Evolutionary conservation across 306 rosid species (phyloP), one percentile per base, ranked within the genome.

Genomic region (Begonia peltatifolia): DNA sequence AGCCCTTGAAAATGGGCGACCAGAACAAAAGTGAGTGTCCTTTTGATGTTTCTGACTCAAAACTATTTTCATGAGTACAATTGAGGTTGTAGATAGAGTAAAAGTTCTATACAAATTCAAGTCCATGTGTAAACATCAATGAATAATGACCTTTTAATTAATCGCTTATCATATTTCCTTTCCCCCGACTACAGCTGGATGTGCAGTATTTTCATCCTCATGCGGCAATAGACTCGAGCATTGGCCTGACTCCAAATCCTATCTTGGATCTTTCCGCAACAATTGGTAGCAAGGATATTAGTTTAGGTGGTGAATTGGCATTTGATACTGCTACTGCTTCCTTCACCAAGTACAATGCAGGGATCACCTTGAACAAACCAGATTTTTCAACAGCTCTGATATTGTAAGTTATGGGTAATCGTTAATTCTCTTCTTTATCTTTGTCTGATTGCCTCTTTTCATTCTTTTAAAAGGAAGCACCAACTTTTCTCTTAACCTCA

Each of bases 261-360:
- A 79, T 72, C 53, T 74, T 89, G 73, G 94, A 82, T 71, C 59
- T 89, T 54, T 78, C 97, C 12, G 84, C 79, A 47, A 71, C 97
- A 47, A 70, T 89, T 58, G 97, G 97, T 25, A 77, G 84, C 64
- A 82, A 74, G 67, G 93, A 84, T 63, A 60, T 82, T 55, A 78
- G 82, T 68, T 57, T 82, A 75, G 97, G 97, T 36, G 97, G 76
- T 56, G 97, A 84, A 76, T 75, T 82, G 68, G 87, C 93, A 70
- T 89, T 89, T 77, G 84, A 82, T 67, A 89, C 95, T 5, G 74
- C 83, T 60, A 82, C 89, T 72, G 81, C 93, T 60, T 84, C 87
- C 20, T 89, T 89, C 76, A 77, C 82, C 60, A 89, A 82, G 72
- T 89, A 74, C 69, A 77, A 74, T 72, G 80, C 93, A 53, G 95